phyloP scores from a whole-genome alignment of 345 rosid genomes.

The Pugionium cornutum region DNA sequence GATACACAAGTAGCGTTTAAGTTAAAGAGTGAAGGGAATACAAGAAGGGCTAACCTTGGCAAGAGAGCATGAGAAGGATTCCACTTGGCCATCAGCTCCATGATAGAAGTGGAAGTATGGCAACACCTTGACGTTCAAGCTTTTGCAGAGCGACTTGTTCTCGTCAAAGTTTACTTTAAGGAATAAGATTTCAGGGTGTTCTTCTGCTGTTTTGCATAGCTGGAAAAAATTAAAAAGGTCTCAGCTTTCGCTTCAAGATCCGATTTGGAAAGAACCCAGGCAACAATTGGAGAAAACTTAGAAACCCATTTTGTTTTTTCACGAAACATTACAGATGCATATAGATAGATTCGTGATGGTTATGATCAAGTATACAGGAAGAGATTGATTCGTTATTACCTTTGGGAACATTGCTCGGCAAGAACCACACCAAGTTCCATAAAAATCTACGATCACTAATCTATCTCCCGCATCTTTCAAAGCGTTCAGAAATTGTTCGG shows the following conservation, averaged over 20 bases:
- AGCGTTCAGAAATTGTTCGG: slow-evolving; percentile 69
- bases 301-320: background rate
- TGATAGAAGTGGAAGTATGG: slow-evolving; percentile 91
- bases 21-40: background rate
- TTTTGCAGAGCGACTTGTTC: slow-evolving; percentile 88
- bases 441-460: slow-evolving; percentile 89
- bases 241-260: slow-evolving; percentile 3
- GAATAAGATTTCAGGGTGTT: slow-evolving; percentile 72
- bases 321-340: background rate
- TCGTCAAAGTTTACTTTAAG: slow-evolving; percentile 89
- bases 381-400: slow-evolving; percentile 49
- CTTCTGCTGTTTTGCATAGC: slow-evolving; percentile 82
- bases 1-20: background rate
- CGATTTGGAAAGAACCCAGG: background rate
- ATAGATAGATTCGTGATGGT: too few relatives aligned
- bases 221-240: slow-evolving; percentile 33
- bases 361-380: background rate
- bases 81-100: slow-evolving; percentile 80
- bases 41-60: slow-evolving; percentile 31
- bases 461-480: slow-evolving; percentile 75
- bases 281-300: background rate
- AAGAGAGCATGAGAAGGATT: slow-evolving; percentile 53
- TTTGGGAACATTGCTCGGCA: slow-evolving; percentile 89
- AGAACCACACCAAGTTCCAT: slow-evolving; percentile 98
- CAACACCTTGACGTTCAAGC: slow-evolving; percentile 81